A percentile compares a stretch with the other conserved stretches of the same genome.
phyloP scores from a whole-genome alignment of 345 rosid species.

The Brassica nigra region DNA sequence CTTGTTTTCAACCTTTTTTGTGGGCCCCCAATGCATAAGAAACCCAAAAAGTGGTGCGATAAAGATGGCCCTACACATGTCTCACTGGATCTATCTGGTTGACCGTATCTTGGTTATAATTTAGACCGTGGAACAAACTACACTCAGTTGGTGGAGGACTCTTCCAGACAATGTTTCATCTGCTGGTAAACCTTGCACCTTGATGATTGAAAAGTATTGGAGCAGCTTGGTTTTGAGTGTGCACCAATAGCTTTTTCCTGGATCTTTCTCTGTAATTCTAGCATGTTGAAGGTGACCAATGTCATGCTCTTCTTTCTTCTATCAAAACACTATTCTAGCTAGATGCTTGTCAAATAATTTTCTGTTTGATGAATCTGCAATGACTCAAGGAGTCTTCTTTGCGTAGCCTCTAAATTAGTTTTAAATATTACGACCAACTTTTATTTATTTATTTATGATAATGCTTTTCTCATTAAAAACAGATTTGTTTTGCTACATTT shows the following conservation, averaged over 20 bases:
- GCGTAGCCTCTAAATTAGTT: background rate
- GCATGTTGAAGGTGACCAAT: background rate
- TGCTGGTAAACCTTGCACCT: constrained; percentile 48
- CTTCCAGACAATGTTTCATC: constrained; percentile 90
- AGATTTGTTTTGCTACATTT: too few relatives aligned
- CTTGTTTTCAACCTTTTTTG: too few relatives aligned
- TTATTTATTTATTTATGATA: background rate
- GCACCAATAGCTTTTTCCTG: background rate
- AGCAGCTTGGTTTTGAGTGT: background rate
- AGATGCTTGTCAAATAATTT: background rate
- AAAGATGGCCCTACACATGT: too few relatives aligned
- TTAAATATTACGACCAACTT: background rate
- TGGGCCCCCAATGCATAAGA: too few relatives aligned
- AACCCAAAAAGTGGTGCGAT: too few relatives aligned
- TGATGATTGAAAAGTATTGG: background rate
- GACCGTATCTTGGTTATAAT: constrained; percentile 75
- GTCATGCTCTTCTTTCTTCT: background rate
- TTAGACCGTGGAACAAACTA: constrained; percentile 90
- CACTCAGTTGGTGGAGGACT: constrained; percentile 96
- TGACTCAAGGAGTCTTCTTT: background rate
- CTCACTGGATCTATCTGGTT: constrained; percentile 72
- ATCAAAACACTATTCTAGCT: background rate
- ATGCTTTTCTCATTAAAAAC: background rate
- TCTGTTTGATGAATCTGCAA: background rate
- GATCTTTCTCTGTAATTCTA: background rate